phyloP scores from a whole-genome alignment of 106 monocot species.

The Narthecium ossifragum region DNA sequence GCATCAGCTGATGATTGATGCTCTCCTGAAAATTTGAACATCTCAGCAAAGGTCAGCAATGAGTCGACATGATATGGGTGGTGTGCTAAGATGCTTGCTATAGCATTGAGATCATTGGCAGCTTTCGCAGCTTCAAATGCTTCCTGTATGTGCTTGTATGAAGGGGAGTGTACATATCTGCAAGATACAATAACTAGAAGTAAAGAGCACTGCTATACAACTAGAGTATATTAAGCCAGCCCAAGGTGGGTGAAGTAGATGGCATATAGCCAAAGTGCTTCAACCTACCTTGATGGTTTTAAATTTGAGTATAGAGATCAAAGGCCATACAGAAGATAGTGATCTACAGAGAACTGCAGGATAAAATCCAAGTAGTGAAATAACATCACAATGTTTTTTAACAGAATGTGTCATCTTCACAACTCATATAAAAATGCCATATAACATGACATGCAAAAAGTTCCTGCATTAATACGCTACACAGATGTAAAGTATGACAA shows the following conservation, averaged over 20 bases:
- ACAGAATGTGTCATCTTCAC: no score
- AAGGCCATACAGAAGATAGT: no score
- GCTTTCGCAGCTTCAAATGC: slow-evolving; percentile 84
- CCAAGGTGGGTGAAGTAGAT: neutral
- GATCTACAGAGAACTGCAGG: no score
- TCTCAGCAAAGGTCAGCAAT: slow-evolving; percentile 84
- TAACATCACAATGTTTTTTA: no score
- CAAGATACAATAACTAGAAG: neutral
- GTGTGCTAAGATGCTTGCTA: slow-evolving; percentile 60
- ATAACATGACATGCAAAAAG: no score
- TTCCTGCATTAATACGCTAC: no score
- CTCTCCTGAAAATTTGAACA: slow-evolving; percentile 95
- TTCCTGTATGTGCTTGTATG: slow-evolving; percentile 64
- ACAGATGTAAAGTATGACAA: no score
- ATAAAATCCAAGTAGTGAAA: no score
- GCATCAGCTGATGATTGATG: slow-evolving; percentile 85
- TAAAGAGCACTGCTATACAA: neutral
- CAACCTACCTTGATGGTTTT: no score
- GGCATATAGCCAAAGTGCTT: no score
- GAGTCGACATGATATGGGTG: slow-evolving; percentile 87
- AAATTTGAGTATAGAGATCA: no score
- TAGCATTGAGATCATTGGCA: slow-evolving; percentile 78
- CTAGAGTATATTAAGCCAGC: neutral
- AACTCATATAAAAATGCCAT: no score
- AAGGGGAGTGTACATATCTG: slow-evolving; percentile 64